Evolutionary conservation across 257 asterid species (phyloP), one percentile per base, ranked within the genome.

Genomic region (Echites panduratus): DNA sequence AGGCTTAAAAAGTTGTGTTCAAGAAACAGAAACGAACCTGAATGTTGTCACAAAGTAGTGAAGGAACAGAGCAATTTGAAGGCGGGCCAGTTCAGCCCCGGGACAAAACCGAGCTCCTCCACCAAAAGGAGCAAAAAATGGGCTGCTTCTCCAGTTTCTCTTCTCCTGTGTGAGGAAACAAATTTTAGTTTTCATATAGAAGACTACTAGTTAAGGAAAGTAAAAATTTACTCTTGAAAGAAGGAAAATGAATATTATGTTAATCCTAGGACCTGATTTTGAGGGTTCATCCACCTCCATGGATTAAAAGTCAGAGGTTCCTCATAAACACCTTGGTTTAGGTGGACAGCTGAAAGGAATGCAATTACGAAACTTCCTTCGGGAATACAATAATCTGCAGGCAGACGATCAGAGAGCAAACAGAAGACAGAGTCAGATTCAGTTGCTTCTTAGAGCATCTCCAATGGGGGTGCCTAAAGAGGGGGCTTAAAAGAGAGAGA

Each of bases 71-170:
- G 97, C 95, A 22, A 93, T 89, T 78, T 90, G 98, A 81, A 92
- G 97, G 67, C 98, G 95, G 54, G 97, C 95, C 77, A 92, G 76
- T 83, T 92, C 98, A 38, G 98, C 98, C 65, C 98, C 98, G 8
- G 98, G 98, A 70, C 98, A 92, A 62, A 92, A 92, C 74, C 98
- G 85, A 57, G 86, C 81, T 24, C 98, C 98, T 75, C 98, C 98
- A 14, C 98, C 98, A 73, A 90, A 93, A 26, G 98, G 98, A 20
- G 93, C 85, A 76, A 90, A 93, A 78, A 79, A 77, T 65, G 87
- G 86, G 70, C 95, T 82, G 68, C 71, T 87, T 85, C 97, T 84
- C 96, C 98, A 93, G 52, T 90, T 93, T 75, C 97, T 83, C 86
- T 90, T 93, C 76, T 90, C 96, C 96, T 92, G 50, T 38, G 44